phyloP scores from a whole-genome alignment of 768 basidiomycete genomes.

The Lenzites betulinus region DNA sequence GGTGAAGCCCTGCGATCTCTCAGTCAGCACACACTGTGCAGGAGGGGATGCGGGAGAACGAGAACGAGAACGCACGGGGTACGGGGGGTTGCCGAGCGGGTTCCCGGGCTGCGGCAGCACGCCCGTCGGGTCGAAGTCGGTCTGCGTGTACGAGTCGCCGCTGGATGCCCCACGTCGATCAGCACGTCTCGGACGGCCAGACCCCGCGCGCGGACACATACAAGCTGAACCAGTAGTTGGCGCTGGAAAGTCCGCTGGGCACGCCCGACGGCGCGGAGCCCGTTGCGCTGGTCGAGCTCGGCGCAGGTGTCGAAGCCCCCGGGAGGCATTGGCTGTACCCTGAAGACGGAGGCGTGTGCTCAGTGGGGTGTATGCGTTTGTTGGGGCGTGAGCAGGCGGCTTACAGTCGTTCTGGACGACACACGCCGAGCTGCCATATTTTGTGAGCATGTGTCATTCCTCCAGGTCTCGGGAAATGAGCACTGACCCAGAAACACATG shows the following conservation, averaged over 20 bases:
- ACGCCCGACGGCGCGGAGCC: conserved; percentile 5
- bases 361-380: background rate
- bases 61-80: conserved; percentile 37
- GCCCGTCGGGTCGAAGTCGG: conserved; percentile 46
- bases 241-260: conserved; percentile 4
- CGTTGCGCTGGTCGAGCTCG: background rate
- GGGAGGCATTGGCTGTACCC: conserved; percentile 22
- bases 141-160: conserved; percentile 63
- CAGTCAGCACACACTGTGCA: background rate
- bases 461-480: background rate
- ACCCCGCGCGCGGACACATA: conserved; percentile 29
- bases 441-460: too few relatives aligned
- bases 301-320: conserved; percentile 3
- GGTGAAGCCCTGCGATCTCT: conserved; percentile 41
- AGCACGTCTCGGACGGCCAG: background rate
- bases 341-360: background rate
- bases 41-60: background rate
- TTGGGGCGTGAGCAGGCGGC: background rate
- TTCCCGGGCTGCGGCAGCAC: conserved; percentile 48
- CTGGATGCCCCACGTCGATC: conserved; percentile 29
- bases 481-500: conserved; percentile 15
- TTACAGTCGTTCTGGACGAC: conserved; percentile 13
- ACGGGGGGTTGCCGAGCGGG: conserved; percentile 55
- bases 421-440: conserved; percentile 3
- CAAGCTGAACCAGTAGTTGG: conserved; percentile 63